These are phyloP conservation scores for Eragrostis tef DNA, from an alignment of 202 grass and related monocot genomes.

Conservation along the genomic window DNA sequence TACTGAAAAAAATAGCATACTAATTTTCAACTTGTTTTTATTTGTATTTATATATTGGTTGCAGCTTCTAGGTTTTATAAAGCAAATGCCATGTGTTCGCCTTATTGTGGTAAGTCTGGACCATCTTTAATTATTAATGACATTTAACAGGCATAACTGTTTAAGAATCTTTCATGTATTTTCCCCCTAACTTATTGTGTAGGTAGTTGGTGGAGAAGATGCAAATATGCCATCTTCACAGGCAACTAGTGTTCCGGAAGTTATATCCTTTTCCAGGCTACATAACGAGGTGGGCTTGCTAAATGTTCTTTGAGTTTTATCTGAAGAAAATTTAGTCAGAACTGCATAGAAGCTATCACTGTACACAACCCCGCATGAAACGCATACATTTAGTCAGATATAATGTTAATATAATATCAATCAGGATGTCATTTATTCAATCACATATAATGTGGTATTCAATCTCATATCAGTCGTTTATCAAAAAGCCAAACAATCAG, in stretches of 20 bases:
- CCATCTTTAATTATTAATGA: slow-evolving; percentile 35
- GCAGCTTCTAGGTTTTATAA: slow-evolving; percentile 81
- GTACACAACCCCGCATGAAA: not conserved
- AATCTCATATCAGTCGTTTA: not conserved
- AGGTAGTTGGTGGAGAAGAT: slow-evolving; percentile 78
- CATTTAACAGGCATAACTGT: not conserved
- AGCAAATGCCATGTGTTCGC: slow-evolving; percentile 78
- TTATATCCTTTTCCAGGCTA: slow-evolving; percentile 72
- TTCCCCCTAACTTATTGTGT: slow-evolving; percentile 26
- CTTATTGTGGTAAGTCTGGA: slow-evolving; percentile 79
- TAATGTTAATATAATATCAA: not conserved
- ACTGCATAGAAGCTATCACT: not conserved
- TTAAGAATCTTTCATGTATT: slow-evolving; percentile 31
- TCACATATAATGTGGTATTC: not conserved
- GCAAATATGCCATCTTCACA: slow-evolving; percentile 58
- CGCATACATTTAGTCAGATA: not conserved
- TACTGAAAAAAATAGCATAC: slow-evolving; percentile 12
- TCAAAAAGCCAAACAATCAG: not conserved
- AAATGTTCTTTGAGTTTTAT: slow-evolving; percentile 19
- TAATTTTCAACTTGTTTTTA: slow-evolving; percentile 21
- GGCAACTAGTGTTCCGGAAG: slow-evolving; percentile 54
- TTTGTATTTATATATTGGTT: slow-evolving; percentile 34
- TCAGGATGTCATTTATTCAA: not conserved
- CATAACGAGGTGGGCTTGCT: slow-evolving; percentile 55
- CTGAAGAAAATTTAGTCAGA: not conserved